Conservation (phyloP, 495 filamentous ascomycete genomes). For the Daldinia decipiens region DNA sequence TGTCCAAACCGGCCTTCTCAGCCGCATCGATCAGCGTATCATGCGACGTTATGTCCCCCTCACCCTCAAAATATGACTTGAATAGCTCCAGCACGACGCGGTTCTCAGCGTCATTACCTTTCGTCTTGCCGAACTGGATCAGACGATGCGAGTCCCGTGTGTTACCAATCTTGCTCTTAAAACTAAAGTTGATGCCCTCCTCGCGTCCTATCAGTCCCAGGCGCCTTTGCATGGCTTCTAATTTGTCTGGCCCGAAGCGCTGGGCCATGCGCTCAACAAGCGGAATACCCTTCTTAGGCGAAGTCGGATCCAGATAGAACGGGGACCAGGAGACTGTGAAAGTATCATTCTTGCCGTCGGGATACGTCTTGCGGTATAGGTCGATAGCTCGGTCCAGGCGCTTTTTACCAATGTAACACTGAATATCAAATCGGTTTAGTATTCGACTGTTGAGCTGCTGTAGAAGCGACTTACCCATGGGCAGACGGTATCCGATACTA, state of each 20-base stretch:
- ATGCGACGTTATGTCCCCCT: constrained; percentile 76
- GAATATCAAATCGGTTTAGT: constrained; percentile 8
- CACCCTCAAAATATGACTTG: constrained; percentile 76
- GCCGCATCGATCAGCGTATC: constrained; percentile 68
- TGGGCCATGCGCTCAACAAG: constrained; percentile 41
- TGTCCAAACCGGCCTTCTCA: constrained; percentile 69
- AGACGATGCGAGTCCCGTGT: constrained; percentile 81
- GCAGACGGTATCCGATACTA: constrained; percentile 79
- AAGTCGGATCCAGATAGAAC: constrained; percentile 77
- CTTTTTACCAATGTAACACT: constrained; percentile 82
- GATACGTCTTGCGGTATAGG: constrained; percentile 64
- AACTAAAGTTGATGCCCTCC: constrained; percentile 76
- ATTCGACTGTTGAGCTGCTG: not conserved
- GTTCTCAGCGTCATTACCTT: constrained; percentile 65
- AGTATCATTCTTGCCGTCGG: constrained; percentile 65
- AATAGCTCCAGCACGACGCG: constrained; percentile 77
- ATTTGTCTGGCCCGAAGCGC: constrained; percentile 61
- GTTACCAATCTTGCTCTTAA: constrained; percentile 73
- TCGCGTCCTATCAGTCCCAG: constrained; percentile 63
- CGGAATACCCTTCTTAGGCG: constrained; percentile 53
- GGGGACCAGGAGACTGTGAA: constrained; percentile 77
- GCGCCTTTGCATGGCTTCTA: constrained; percentile 63
- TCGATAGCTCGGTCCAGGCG: constrained; percentile 73
- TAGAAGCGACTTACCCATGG: constrained; percentile 64
- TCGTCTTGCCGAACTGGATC: constrained; percentile 71